Evolutionary conservation across 306 rosid genomes (phyloP).

Genomic region (Mucuna pruriens): DNA sequence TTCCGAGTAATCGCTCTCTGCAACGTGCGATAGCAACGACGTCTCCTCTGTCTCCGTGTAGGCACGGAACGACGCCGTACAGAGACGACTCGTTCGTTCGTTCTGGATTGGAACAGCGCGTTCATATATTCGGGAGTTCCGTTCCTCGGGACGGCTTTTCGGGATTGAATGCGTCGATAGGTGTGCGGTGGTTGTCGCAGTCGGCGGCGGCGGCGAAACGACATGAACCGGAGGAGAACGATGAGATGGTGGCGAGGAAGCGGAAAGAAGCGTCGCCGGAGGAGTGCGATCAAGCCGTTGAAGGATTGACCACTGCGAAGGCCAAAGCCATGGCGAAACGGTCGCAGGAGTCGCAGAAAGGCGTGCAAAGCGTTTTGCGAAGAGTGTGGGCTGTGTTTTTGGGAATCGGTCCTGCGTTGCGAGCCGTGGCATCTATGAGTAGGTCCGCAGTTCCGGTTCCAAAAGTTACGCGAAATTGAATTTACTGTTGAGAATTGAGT

Average conservation of each 20-base stretch:
- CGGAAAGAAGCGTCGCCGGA: constrained; percentile 88
- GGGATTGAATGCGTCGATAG: constrained; percentile 23
- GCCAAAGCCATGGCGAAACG: constrained; percentile 91
- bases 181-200: constrained; percentile 53
- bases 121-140: constrained; percentile 5
- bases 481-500: background rate
- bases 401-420: constrained; percentile 86
- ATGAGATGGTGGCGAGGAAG: constrained; percentile 52
- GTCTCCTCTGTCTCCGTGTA: constrained; percentile 28
- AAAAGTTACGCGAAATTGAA: background rate
- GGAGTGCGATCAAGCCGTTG: constrained; percentile 95
- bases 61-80: constrained; percentile 14
- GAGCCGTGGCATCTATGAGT: constrained; percentile 86
- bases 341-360: constrained; percentile 60
- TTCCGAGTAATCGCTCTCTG: constrained; percentile 42
- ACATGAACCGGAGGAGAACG: constrained; percentile 49
- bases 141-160: constrained; percentile 37
- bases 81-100: constrained; percentile 27
- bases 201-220: constrained; percentile 52
- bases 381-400: constrained; percentile 61
- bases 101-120: constrained; percentile 36
- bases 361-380: constrained; percentile 46
- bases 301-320: constrained; percentile 77
- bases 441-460: constrained; percentile 53
- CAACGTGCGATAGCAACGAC: constrained; percentile 34